Percentiles rank a stretch among this genome's conserved stretches.
These are phyloP conservation scores for Willaertia magna DNA, from an alignment of 208 protist species.

Conservation along the genomic window DNA sequence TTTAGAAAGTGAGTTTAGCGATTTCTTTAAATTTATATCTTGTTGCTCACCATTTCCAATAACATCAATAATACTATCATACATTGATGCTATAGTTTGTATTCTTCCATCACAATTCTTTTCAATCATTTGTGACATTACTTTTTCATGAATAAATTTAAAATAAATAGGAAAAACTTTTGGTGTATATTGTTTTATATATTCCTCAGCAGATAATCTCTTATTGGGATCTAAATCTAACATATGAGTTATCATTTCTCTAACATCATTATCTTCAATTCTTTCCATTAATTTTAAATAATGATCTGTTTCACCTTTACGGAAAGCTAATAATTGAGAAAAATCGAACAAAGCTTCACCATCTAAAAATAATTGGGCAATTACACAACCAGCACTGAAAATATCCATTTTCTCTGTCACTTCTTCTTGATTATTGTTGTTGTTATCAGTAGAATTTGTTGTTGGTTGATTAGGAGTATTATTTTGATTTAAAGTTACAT, in stretches of 20 bases:
- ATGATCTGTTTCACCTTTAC: conserved; percentile 14
- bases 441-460: not conserved
- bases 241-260: conserved; percentile 20
- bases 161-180: conserved; percentile 45
- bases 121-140: conserved; percentile 42
- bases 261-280: conserved; percentile 5
- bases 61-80: not conserved
- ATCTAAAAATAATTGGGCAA: conserved; percentile 26
- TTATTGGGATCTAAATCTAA: conserved; percentile 1
- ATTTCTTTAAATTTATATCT: not conserved
- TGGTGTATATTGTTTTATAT: conserved; percentile 28
- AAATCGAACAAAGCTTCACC: conserved; percentile 24
- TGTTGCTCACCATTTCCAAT: not conserved
- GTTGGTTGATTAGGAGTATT: not conserved
- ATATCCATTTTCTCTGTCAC: conserved; percentile 26
- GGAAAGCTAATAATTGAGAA: conserved; percentile 17
- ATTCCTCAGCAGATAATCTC: conserved; percentile 25
- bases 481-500: not conserved
- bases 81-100: conserved; percentile 29
- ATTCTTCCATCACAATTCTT: conserved; percentile 40
- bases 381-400: conserved; percentile 21
- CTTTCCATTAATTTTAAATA: not conserved
- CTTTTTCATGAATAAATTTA: conserved; percentile 27
- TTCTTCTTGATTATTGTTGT: not conserved
- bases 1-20: not conserved